These are phyloP conservation scores for Pestalotiopsis sp. DNA, from an alignment of 2,329 filamentous ascomycete species.

Conservation along the genomic window DNA sequence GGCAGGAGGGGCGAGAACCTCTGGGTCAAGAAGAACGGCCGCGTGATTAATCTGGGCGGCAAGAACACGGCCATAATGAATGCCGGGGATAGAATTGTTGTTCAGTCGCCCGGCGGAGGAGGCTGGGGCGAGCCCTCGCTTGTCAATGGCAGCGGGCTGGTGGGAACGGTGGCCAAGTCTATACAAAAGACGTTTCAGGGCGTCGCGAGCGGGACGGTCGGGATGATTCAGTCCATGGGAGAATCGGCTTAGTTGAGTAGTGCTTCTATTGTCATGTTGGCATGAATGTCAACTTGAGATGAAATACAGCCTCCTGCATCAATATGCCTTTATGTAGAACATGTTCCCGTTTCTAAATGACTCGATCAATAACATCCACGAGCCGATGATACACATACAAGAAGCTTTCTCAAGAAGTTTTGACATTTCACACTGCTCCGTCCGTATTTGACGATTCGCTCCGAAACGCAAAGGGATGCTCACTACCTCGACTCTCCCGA, in stretches of 20 bases:
- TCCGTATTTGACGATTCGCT: not conserved
- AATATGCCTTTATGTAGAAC: no score
- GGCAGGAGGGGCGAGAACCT: constrained; percentile 7
- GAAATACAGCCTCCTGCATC: no score
- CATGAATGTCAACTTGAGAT: not conserved
- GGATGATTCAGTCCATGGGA: constrained; percentile 15
- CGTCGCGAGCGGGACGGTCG: constrained; percentile 11
- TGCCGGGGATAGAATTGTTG: constrained; percentile 23
- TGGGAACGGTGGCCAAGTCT: not conserved
- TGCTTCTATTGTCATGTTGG: not conserved
- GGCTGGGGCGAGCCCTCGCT: constrained; percentile 20
- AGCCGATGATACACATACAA: not conserved
- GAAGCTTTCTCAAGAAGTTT: no score
- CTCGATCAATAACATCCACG: not conserved
- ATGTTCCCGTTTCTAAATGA: no score
- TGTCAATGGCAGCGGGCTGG: not conserved
- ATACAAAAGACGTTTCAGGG: constrained; percentile 9
- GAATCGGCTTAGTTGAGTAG: constrained; percentile 3
- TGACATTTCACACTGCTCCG: not conserved
- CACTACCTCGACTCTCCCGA: not conserved
- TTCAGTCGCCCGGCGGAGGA: constrained; percentile 25
- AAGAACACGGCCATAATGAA: constrained; percentile 23
- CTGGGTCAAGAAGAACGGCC: constrained; percentile 16
- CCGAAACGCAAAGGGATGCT: not conserved
- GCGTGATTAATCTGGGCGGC: constrained; percentile 23